phyloP scores from a whole-genome alignment of 2,329 filamentous ascomycete genomes.

The Helotiales sp. region DNA sequence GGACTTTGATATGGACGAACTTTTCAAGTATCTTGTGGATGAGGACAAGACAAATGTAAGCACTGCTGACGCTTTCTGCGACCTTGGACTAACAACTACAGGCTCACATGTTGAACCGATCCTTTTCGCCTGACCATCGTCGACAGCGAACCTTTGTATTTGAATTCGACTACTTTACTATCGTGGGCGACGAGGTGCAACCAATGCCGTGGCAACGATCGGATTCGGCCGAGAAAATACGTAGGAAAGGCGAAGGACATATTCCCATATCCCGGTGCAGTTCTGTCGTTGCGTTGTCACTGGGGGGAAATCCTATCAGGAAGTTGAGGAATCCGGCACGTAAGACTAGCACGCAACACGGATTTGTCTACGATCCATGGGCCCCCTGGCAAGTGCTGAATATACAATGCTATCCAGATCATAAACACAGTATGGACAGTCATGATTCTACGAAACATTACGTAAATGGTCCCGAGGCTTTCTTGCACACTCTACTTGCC shows the following conservation, averaged over 20 bases:
- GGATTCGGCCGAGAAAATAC: slow-evolving; percentile 47
- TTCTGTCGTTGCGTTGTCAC: slow-evolving; percentile 62
- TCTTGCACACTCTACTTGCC: slow-evolving; percentile 60
- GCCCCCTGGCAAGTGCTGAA: slow-evolving; percentile 64
- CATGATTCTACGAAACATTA: slow-evolving; percentile 61
- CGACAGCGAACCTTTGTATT: slow-evolving; percentile 65
- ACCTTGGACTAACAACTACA: slow-evolving; percentile 13
- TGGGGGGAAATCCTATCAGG: slow-evolving; percentile 57
- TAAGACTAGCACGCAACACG: slow-evolving; percentile 53
- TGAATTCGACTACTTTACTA: slow-evolving; percentile 68
- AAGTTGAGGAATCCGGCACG: slow-evolving; percentile 56
- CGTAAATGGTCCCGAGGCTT: slow-evolving; percentile 65
- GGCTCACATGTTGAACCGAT: slow-evolving; percentile 29
- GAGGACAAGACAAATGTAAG: slow-evolving; percentile 50
- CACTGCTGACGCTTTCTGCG: slow-evolving; percentile 37
- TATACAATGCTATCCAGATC: slow-evolving; percentile 64
- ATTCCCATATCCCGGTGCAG: slow-evolving; percentile 64
- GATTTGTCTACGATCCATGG: slow-evolving; percentile 62
- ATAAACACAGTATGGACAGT: slow-evolving; percentile 59
- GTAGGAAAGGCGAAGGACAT: slow-evolving; percentile 52
- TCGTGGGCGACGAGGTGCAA: slow-evolving; percentile 58
- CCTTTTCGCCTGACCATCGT: slow-evolving; percentile 45
- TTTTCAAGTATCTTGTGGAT: slow-evolving; percentile 59
- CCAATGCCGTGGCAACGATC: slow-evolving; percentile 65
- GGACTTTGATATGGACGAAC: slow-evolving; percentile 66